Conservation (phyloP, 352 stramenopile genomes). For the Phytophthora macrochlamydospora region DNA sequence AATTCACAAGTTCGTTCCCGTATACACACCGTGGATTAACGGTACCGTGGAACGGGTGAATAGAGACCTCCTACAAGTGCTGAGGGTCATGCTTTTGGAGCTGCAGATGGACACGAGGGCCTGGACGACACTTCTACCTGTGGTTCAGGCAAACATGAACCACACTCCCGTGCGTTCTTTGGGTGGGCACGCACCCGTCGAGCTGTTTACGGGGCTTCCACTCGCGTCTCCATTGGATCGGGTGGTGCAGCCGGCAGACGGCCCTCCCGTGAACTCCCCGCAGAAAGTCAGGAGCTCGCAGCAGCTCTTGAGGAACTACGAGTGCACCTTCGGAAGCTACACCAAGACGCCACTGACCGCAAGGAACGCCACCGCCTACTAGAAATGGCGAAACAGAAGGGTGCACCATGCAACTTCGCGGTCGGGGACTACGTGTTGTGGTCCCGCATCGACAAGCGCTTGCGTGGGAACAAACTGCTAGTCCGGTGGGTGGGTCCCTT, state of each 20-base stretch:
- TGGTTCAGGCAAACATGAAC: background rate
- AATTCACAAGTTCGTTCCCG: background rate
- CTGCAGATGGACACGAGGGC: background rate
- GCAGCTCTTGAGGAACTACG: too few species aligned
- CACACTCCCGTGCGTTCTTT: background rate
- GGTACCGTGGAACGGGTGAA: background rate
- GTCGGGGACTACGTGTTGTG: background rate
- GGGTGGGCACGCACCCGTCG: background rate
- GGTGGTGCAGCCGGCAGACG: too few species aligned
- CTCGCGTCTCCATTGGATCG: background rate
- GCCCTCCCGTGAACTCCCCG: too few species aligned
- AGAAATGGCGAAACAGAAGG: background rate
- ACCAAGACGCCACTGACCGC: background rate
- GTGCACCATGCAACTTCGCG: background rate
- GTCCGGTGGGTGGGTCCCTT: conserved; percentile 3
- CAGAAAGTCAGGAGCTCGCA: too few species aligned
- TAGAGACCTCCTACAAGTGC: background rate
- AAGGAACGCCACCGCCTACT: background rate
- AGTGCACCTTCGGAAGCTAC: too few species aligned
- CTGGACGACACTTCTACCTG: background rate
- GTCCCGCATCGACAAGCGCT: background rate
- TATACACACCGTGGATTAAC: background rate
- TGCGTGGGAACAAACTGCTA: background rate
- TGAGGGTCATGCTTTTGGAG: background rate
- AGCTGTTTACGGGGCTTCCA: background rate